Base-by-base conservation (phyloP, 1,284 basidiomycete species). In the Cryptococcus deneoformans region DNA sequence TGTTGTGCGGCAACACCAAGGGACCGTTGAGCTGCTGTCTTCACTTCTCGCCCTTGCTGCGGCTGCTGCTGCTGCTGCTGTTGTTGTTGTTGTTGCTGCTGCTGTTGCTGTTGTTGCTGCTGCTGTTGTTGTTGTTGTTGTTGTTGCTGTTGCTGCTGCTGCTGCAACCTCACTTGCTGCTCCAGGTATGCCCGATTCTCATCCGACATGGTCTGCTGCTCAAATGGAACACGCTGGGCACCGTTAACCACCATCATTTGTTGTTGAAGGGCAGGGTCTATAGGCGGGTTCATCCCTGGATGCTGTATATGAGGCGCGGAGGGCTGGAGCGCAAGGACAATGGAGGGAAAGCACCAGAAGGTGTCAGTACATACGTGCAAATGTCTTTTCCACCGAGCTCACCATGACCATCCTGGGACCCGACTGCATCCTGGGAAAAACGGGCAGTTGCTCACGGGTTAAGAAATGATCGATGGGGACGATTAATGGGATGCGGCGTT, bases 371-470 rank as follows among this genome's bases (percentile, higher is more conserved):
- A 34, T 16, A 20, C 20, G 20, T 43, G 34, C 7, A 9, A 29
- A 5, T 12, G 24, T 36, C 6, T 6, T 14, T 34, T 14, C 24
- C 34, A 29, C n/a, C 29, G 34, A 51, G 37, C 60, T 56, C 49
- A 61, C 60, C 51, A 58, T 58, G 20, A 56, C 60, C 56, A 58
- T 58, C 54, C 60, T 56, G 6, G 60, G 45, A 35, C 54, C 55
- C 53, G 55, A 40, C 49, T 60, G 59, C 59, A 61, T 61, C 29
- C 29, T 29, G 29, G 29, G 29, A 29, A 29, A 29, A 29, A 29
- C 29, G 29, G 4, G 29, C 29, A 29, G 29, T 4, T 29, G 29
- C 29, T 29, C 29, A 29, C 29, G 29, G 29, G 4, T 29, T 4
- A 29, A 29, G 29, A 29, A 29, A 29, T 4, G 29, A 29, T 29